A percentile compares a stretch with the other conserved stretches of the same genome.
Conservation (phyloP, 2,329 filamentous ascomycete species). For the Fonsecaea multimorphosa region DNA sequence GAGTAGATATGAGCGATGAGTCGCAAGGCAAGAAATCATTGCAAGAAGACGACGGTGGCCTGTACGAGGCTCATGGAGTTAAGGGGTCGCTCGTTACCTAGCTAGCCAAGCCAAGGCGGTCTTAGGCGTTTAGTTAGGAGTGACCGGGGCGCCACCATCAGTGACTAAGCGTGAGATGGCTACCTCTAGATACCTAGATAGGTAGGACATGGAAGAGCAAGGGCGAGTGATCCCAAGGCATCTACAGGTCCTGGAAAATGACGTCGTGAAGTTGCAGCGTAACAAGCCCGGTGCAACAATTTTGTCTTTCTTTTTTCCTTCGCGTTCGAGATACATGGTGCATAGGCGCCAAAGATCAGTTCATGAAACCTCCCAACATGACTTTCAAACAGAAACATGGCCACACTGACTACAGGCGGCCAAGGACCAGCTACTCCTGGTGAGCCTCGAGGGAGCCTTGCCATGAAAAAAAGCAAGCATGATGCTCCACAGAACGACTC, state of each 20-base stretch:
- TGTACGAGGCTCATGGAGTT: not conserved
- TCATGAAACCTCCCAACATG: slow-evolving; percentile 2
- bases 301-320: not conserved
- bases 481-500: not conserved
- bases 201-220: no score
- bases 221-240: no score
- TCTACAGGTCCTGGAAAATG: no score
- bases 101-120: not conserved
- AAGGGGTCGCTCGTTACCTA: not conserved
- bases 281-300: no score
- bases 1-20: not conserved
- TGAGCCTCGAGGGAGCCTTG: not conserved
- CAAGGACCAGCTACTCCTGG: not conserved
- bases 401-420: not conserved
- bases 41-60: not conserved
- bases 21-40: not conserved
- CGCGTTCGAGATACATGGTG: not conserved
- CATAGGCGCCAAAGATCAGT: not conserved
- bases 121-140: not conserved
- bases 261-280: no score
- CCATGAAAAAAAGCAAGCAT: not conserved
- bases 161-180: no score
- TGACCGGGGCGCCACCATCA: no score
- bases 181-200: no score
- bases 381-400: slow-evolving; percentile 7